phyloP scores from a whole-genome alignment of 2,329 filamentous ascomycete genomes.

The Diaporthe longicolla region DNA sequence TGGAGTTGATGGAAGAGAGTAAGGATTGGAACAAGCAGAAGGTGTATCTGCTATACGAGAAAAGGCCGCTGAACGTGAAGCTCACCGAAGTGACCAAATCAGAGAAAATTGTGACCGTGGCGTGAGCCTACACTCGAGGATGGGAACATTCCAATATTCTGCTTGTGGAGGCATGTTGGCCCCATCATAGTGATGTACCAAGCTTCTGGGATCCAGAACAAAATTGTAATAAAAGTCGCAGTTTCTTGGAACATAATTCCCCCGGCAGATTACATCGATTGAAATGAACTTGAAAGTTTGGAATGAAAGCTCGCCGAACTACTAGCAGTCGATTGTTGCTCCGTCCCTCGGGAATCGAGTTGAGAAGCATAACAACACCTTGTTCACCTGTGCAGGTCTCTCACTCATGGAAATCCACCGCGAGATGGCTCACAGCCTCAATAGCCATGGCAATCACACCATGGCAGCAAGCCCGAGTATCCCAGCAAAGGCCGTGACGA shows the following conservation, averaged over 20 bases:
- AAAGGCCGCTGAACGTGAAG: constrained; percentile 43
- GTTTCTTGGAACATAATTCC: neutral
- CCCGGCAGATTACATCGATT: neutral
- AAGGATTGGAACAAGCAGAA: constrained; percentile 42
- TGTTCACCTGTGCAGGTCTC: neutral
- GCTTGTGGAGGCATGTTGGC: neutral
- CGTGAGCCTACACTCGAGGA: too few species aligned
- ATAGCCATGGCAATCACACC: neutral
- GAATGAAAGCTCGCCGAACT: neutral
- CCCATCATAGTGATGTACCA: neutral
- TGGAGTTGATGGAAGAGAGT: constrained; percentile 45
- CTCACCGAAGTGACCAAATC: constrained; percentile 31
- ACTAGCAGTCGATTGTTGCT: neutral
- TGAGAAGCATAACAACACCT: neutral
- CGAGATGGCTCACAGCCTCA: neutral
- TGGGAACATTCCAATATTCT: neutral
- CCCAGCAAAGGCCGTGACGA: constrained; percentile 47
- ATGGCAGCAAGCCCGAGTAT: constrained; percentile 27
- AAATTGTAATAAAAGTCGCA: neutral
- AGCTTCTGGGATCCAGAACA: constrained; percentile 9
- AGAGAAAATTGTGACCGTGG: neutral
- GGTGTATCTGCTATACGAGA: constrained; percentile 45
- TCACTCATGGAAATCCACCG: too few species aligned
- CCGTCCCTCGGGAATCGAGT: neutral
- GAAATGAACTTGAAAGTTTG: neutral